A percentile compares a stretch with the other conserved stretches of the same genome.
Evolutionary conservation across 805 yeast species (phyloP).

Genomic region (Lipomyces orientalis): DNA sequence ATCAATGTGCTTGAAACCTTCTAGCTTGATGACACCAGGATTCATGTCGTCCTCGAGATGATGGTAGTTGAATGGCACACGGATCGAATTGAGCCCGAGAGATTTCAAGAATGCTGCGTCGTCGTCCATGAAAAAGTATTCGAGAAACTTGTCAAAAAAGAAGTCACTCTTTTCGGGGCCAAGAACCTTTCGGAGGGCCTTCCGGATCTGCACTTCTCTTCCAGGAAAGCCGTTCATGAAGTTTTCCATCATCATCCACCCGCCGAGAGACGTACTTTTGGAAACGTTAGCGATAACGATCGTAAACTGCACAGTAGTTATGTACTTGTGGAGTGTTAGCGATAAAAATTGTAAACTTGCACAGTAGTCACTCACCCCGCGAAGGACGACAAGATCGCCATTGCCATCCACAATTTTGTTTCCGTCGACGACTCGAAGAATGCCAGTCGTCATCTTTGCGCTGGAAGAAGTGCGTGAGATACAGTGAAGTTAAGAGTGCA

Average conservation of each 20-base stretch:
- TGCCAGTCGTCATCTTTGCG: conserved; percentile 5
- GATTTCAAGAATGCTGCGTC: conserved; percentile 56
- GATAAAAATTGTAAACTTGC: no score
- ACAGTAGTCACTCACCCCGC: conserved; percentile 46
- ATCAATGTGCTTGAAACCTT: conserved; percentile 55
- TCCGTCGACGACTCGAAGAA: conserved; percentile 51
- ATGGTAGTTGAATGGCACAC: conserved; percentile 60
- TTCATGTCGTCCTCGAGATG: conserved; percentile 58
- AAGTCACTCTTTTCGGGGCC: conserved; percentile 56
- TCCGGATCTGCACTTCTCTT: conserved; percentile 58
- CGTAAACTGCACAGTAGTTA: background rate
- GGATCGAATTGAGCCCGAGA: conserved; percentile 53
- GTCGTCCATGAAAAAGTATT: conserved; percentile 57
- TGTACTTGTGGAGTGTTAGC: no score
- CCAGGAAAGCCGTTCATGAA: conserved; percentile 63
- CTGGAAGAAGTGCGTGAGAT: background rate
- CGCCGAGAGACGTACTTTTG: conserved; percentile 53
- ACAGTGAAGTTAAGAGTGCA: background rate
- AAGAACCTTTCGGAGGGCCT: conserved; percentile 49
- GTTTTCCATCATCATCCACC: conserved; percentile 55
- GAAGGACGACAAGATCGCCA: conserved; percentile 51
- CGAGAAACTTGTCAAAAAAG: conserved; percentile 58
- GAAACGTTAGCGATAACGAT: conserved; percentile 30
- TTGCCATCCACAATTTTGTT: conserved; percentile 55
- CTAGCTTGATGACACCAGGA: conserved; percentile 50